Evolutionary conservation across 23 red algal genomes (phyloP).

Genomic region (Gracilaria domingensis): DNA sequence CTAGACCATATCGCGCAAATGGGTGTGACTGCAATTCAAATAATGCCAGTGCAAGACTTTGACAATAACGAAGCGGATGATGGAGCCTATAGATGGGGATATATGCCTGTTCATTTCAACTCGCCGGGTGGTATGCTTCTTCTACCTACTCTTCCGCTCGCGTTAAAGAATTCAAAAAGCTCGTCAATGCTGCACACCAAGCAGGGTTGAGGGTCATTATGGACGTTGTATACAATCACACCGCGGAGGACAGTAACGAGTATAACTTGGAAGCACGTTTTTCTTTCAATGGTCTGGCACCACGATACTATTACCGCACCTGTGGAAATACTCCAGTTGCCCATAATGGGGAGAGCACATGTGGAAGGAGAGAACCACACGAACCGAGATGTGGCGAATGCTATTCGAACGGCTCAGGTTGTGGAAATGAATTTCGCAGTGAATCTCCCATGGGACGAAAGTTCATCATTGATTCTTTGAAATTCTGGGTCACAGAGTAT

Average conservation of each 20-base stretch:
- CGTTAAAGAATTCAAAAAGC: conserved; percentile 89
- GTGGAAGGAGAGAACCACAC: conserved; percentile 27
- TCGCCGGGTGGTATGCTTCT: conserved; percentile 92
- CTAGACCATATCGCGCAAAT: conserved; percentile 85
- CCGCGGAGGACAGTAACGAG: conserved; percentile 87
- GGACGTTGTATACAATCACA: conserved; percentile 98
- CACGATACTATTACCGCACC: conserved; percentile 89
- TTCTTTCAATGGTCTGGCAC: conserved; percentile 88
- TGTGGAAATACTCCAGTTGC: conserved; percentile 82
- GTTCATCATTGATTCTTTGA: conserved; percentile 88
- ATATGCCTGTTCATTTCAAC: conserved; percentile 95
- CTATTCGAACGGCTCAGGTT: conserved; percentile 94
- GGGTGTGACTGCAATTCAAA: conserved; percentile 83
- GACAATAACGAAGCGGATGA: conserved; percentile 80
- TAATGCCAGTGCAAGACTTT: conserved; percentile 92
- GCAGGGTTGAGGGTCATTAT: conserved; percentile 91
- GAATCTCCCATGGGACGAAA: conserved; percentile 92
- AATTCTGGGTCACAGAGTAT: conserved; percentile 95
- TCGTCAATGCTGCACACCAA: conserved; percentile 77
- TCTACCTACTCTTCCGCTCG: conserved; percentile 62
- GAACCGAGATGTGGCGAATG: conserved; percentile 69
- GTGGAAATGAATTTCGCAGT: conserved; percentile 91
- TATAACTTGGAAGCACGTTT: conserved; percentile 92
- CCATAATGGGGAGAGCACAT: conserved; percentile 72
- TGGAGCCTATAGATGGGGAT: conserved; percentile 82